Percentiles rank a stretch among this genome's conserved stretches.
These are phyloP conservation scores for Leccinum griseonigrum DNA, from an alignment of 1,284 basidiomycete species.

Conservation along the genomic window DNA sequence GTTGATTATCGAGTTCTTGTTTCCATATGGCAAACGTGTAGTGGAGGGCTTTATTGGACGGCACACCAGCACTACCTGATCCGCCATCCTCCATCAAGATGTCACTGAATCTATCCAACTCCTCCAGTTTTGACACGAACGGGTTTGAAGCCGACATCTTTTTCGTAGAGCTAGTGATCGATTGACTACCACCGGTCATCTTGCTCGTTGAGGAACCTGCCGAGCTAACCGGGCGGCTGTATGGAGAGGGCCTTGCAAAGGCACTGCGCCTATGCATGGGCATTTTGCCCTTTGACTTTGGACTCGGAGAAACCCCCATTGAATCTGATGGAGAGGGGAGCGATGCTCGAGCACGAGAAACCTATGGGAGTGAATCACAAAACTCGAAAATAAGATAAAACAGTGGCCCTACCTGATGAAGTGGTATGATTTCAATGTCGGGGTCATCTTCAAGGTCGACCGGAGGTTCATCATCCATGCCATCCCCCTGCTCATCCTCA, in stretches of 20 bases:
- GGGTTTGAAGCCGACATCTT: background rate
- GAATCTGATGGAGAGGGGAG: no score
- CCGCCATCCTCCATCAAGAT: background rate
- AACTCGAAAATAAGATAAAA: no score
- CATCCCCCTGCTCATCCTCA: background rate
- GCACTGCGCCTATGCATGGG: background rate
- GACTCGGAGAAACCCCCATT: background rate
- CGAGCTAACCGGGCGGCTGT: background rate
- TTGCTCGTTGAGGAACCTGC: background rate
- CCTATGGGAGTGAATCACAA: no score
- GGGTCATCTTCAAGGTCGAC: no score
- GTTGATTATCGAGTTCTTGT: background rate
- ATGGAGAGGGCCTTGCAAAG: background rate
- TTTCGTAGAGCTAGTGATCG: background rate
- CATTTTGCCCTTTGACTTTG: background rate
- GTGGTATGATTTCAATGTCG: no score
- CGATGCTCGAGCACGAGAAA: no score
- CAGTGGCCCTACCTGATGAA: no score
- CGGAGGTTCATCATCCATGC: background rate
- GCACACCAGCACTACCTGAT: background rate
- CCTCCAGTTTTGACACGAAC: background rate
- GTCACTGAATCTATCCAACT: background rate
- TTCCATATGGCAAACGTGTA: background rate
- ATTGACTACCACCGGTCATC: background rate
- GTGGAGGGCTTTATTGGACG: background rate